Percentiles rank a stretch among this genome's conserved stretches.
Conservation (phyloP, 306 rosid species). For the Luffa acutangula region DNA sequence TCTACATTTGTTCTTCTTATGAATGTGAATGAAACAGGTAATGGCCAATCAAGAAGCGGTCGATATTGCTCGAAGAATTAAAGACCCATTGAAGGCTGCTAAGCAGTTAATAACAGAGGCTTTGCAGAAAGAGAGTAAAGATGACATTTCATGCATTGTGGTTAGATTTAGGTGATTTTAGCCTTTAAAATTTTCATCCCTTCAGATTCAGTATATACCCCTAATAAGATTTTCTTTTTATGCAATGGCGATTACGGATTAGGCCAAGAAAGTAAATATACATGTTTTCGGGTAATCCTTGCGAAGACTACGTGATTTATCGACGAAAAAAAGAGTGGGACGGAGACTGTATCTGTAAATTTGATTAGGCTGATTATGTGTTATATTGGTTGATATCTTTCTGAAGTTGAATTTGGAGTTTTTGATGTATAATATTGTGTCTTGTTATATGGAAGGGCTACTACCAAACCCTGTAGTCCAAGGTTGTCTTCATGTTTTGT, state of each 20-base stretch:
- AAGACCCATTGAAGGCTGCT: slow-evolving; percentile 69
- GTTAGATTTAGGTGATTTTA: slow-evolving; percentile 52
- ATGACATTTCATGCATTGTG: slow-evolving; percentile 81
- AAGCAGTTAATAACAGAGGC: slow-evolving; percentile 72
- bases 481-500: background rate
- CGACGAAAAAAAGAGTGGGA: background rate
- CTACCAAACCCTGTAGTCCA: background rate
- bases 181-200: slow-evolving; percentile 13
- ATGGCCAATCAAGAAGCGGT: slow-evolving; percentile 85
- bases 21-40: slow-evolving; percentile 35
- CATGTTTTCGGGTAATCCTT: slow-evolving; percentile 22
- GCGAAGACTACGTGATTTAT: background rate
- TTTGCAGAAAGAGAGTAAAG: slow-evolving; percentile 73
- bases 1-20: background rate
- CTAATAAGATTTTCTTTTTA: slow-evolving; percentile 26
- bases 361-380: slow-evolving; percentile 20
- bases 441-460: background rate
- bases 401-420: slow-evolving; percentile 28
- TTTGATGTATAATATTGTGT: slow-evolving; percentile 23
- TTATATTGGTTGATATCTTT: slow-evolving; percentile 53
- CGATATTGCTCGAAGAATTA: slow-evolving; percentile 59
- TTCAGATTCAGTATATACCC: slow-evolving; percentile 24
- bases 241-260: slow-evolving; percentile 17
- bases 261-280: slow-evolving; percentile 21
- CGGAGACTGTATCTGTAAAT: slow-evolving; percentile 26